A percentile compares a stretch with the other conserved stretches of the same genome.
Conservation (phyloP, 2,329 filamentous ascomycete genomes). For the Alternaria arbusti region DNA sequence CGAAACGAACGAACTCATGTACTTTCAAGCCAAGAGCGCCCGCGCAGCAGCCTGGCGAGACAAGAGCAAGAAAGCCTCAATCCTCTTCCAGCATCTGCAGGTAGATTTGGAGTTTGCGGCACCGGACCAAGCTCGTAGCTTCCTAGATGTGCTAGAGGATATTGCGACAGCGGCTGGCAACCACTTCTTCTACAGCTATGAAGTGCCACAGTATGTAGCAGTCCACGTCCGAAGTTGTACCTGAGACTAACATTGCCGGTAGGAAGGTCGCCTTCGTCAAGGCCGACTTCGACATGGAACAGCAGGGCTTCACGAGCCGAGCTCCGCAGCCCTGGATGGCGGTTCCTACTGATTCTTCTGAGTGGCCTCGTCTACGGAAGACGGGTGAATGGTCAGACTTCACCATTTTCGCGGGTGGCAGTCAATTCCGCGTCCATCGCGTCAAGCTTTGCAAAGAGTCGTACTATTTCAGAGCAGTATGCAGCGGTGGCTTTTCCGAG, state of each 20-base stretch:
- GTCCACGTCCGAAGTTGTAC: accelerated
- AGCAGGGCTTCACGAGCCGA: slow-evolving; percentile 8
- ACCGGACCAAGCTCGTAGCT: slow-evolving; percentile 5
- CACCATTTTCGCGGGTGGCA: slow-evolving; percentile 19
- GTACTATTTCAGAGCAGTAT: slow-evolving; percentile 27
- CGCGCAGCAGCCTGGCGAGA: slow-evolving; percentile 18
- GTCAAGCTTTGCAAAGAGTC: slow-evolving; percentile 25
- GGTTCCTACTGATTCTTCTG: background rate
- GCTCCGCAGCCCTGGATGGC: slow-evolving; percentile 6
- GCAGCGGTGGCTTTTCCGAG: slow-evolving; percentile 21
- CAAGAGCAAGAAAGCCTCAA: slow-evolving; percentile 21
- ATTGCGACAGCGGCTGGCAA: slow-evolving; percentile 15
- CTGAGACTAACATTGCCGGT: accelerated
- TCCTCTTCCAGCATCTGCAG: slow-evolving; percentile 22
- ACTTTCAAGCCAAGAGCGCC: slow-evolving; percentile 7
- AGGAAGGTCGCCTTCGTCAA: slow-evolving; percentile 4
- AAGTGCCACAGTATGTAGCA: background rate
- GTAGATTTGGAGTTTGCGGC: slow-evolving; percentile 22
- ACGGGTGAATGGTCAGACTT: slow-evolving; percentile 30
- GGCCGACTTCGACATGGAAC: slow-evolving; percentile 19
- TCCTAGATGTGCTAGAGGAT: slow-evolving; percentile 14
- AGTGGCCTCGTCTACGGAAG: slow-evolving; percentile 20
- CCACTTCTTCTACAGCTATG: slow-evolving; percentile 14
- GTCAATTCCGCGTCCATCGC: slow-evolving; percentile 27
- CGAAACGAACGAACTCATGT: no score